Evolutionary conservation across 2,329 filamentous ascomycete genomes (phyloP).

Genomic region (Phymatotrichopsis omnivora): DNA sequence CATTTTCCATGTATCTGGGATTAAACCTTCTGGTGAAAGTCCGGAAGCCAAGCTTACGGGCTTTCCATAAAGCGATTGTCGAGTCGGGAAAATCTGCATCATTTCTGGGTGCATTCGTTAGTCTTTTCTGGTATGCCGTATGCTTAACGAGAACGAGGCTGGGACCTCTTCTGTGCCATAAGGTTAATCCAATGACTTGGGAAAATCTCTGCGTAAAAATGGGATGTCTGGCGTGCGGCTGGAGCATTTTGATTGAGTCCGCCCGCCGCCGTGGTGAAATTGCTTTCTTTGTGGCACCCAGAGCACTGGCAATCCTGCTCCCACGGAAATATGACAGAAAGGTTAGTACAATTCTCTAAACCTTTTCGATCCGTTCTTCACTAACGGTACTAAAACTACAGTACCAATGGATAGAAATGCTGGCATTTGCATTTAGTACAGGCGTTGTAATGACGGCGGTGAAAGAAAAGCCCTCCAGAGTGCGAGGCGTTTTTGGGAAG

Average conservation of each 20-base stretch:
- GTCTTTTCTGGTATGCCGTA: constrained; percentile 74
- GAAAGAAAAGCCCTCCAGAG: constrained; percentile 50
- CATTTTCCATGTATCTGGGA: constrained; percentile 66
- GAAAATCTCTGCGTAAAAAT: constrained; percentile 57
- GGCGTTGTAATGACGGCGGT: constrained; percentile 61
- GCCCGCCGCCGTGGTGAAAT: constrained; percentile 59
- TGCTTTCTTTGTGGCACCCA: constrained; percentile 68
- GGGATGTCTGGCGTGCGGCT: constrained; percentile 68
- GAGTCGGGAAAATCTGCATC: constrained; percentile 61
- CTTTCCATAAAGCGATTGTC: constrained; percentile 43
- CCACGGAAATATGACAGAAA: constrained; percentile 56
- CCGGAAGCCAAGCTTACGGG: constrained; percentile 39
- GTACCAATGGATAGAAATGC: constrained; percentile 57
- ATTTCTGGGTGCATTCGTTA: constrained; percentile 68
- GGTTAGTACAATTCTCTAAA: too few relatives aligned
- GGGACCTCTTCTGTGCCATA: constrained; percentile 52
- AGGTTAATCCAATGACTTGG: constrained; percentile 45
- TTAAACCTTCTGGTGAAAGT: constrained; percentile 58
- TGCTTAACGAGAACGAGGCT: constrained; percentile 65
- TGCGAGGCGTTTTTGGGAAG: constrained; percentile 58
- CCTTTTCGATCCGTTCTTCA: constrained; percentile 2
- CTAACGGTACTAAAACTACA: constrained; percentile 34
- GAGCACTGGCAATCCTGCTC: constrained; percentile 63
- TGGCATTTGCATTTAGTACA: constrained; percentile 56
- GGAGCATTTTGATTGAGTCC: constrained; percentile 67